Percentiles rank a stretch among this genome's conserved stretches.
These are phyloP conservation scores for Aspergillus chevalieri DNA, from an alignment of 2,329 filamentous ascomycete genomes.

Conservation along the genomic window DNA sequence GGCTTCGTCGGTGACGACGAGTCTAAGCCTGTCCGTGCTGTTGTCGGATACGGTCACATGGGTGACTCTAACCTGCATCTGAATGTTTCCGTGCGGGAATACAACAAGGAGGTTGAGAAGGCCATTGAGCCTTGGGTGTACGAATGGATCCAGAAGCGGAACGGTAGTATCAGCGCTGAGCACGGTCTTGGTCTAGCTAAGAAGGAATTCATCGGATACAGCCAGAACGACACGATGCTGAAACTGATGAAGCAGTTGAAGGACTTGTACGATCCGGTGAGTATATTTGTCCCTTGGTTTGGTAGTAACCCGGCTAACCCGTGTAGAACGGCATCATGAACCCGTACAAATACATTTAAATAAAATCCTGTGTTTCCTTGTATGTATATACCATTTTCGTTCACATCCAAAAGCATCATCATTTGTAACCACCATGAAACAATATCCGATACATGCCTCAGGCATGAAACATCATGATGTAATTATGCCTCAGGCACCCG, in stretches of 20 bases:
- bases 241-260: constrained; percentile 94
- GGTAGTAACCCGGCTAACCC: constrained; percentile 11
- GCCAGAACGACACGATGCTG: constrained; percentile 79
- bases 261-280: constrained; percentile 85
- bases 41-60: constrained; percentile 98
- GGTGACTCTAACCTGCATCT: constrained; percentile 93
- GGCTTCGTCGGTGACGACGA: constrained; percentile 73
- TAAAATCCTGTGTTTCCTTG: not conserved
- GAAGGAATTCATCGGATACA: constrained; percentile 93
- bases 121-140: constrained; percentile 91
- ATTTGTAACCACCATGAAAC: not conserved
- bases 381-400: not conserved
- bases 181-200: constrained; percentile 92
- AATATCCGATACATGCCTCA: not conserved
- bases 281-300: constrained; percentile 26
- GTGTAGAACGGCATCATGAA: constrained; percentile 94
- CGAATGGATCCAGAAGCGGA: constrained; percentile 85
- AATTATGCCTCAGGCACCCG: constrained; percentile 8
- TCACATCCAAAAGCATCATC: not conserved
- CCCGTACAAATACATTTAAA: constrained; percentile 85
- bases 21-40: constrained; percentile 72
- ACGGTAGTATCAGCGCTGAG: constrained; percentile 93
- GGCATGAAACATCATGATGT: not conserved
- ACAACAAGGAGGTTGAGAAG: constrained; percentile 81
- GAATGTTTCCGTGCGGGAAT: constrained; percentile 76